A percentile compares a stretch with the other conserved stretches of the same genome.
Evolutionary conservation across 2,329 filamentous ascomycete species (phyloP).

Genomic region (Ramularia collo-cygni): DNA sequence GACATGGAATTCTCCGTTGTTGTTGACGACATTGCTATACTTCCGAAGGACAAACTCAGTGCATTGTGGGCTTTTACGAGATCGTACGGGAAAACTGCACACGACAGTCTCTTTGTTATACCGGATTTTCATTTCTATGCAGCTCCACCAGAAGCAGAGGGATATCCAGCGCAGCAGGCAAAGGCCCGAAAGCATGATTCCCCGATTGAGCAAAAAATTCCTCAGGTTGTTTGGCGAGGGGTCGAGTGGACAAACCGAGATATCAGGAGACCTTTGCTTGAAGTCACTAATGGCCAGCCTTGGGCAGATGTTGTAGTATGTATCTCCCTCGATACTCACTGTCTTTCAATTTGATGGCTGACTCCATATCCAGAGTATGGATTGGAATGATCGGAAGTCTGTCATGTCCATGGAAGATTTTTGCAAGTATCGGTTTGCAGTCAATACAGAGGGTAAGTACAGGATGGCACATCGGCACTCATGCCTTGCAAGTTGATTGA

Average conservation of each 20-base stretch:
- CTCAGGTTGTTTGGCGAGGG: slow-evolving; percentile 27
- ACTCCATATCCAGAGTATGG: slow-evolving; percentile 15
- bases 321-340: neutral
- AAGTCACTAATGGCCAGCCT: slow-evolving; percentile 24
- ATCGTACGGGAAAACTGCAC: slow-evolving; percentile 13
- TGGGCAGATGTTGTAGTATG: slow-evolving; percentile 33
- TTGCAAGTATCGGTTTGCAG: slow-evolving; percentile 23
- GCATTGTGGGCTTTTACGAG: slow-evolving; percentile 15
- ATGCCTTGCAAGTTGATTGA: too few relatives aligned
- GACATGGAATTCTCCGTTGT: slow-evolving; percentile 17
- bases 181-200: slow-evolving; percentile 18
- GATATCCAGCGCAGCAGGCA: slow-evolving; percentile 14
- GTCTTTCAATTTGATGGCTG: neutral
- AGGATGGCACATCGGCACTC: too few relatives aligned
- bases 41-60: slow-evolving; percentile 5
- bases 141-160: slow-evolving; percentile 14
- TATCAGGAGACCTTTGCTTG: slow-evolving; percentile 27
- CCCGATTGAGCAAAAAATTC: slow-evolving; percentile 21
- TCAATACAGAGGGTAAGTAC: slow-evolving; percentile 25
- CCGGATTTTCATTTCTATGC: slow-evolving; percentile 20
- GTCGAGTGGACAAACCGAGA: slow-evolving; percentile 21
- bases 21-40: slow-evolving; percentile 15
- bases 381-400: slow-evolving; percentile 17
- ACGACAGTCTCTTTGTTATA: slow-evolving; percentile 16
- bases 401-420: slow-evolving; percentile 22